Evolutionary conservation across 306 rosid genomes (phyloP).

Genomic region (Betula pendula): DNA sequence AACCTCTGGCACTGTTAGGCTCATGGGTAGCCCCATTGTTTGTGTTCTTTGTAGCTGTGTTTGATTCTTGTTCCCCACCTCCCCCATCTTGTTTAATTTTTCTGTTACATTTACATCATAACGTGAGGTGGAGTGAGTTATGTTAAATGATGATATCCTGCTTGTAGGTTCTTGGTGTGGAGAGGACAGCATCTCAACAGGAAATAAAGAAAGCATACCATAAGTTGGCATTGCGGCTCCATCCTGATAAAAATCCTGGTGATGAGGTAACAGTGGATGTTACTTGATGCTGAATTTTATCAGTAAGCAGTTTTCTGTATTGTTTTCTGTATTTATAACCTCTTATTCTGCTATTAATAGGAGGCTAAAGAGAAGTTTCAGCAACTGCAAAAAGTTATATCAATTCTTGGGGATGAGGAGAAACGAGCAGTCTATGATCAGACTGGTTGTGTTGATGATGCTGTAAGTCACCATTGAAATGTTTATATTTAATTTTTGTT

Average conservation of each 20-base stretch:
- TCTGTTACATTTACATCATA: background rate
- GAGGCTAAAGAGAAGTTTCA: conserved; percentile 90
- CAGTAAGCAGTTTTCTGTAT: background rate
- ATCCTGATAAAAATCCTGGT: conserved; percentile 89
- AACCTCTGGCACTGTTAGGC: conserved; percentile 9
- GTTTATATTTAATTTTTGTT: background rate
- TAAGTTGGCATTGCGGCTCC: conserved; percentile 86
- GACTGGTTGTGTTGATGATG: conserved; percentile 82
- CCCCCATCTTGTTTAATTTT: background rate
- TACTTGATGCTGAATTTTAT: background rate
- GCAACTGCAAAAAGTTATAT: conserved; percentile 85
- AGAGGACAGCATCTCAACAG: conserved; percentile 78
- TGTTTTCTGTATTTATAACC: conserved; percentile 16
- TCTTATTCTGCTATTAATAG: conserved; percentile 33
- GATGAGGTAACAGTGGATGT: conserved; percentile 57
- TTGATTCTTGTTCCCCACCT: background rate
- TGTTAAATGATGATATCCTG: background rate
- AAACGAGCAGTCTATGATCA: conserved; percentile 84
- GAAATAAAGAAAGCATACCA: conserved; percentile 91
- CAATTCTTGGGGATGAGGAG: conserved; percentile 91
- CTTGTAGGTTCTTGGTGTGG: conserved; percentile 71
- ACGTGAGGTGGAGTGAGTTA: background rate
- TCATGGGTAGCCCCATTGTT: background rate
- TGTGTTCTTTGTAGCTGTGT: background rate
- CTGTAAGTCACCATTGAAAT: conserved; percentile 46